Base-by-base conservation (phyloP, 1,284 basidiomycete species). In the Cystobasidiaceae sp. region DNA sequence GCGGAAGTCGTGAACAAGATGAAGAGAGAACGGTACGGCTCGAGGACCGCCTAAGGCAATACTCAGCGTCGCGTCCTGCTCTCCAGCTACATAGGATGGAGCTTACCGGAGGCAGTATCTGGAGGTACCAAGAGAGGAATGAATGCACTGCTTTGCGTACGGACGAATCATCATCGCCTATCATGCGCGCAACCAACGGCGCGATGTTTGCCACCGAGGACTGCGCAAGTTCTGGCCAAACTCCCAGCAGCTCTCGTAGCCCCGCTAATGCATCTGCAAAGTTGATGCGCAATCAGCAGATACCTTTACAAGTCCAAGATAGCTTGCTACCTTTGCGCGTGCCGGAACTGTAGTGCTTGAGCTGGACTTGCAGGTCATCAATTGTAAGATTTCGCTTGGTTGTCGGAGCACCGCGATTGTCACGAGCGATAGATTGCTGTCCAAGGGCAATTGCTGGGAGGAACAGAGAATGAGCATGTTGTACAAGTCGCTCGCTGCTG, bases 1-100 rank as follows among this genome's bases (percentile, higher is more conserved):
- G 91, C 91, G 3, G 93, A 94, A 1, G 90, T 86, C 0, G 86
- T 85, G 76, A 92, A 96, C 13, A 97, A 83, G 17, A 94, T 80
- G 1, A 96, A 50, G 49, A 62, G 34, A 21, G 60, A 62, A 52
- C 54, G 60, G 41, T 62, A 49, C 6, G 60, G 60, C 27, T 52
- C 34, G 2, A 62, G 28, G 15, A 62, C 32, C 17, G 46, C 39
- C 60, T 62, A 23, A 32, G 19, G 27, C 11, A n/a, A 30, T 57
- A 51, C 27, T 59, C 17, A 50, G 25, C n/a, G n/a, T n/a, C n/a
- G n/a, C n/a, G n/a, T n/a, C n/a, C 5, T 23, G n/a, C 25, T 25
- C 5, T 33, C 17, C 25, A 11, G 21, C 19, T n/a, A 19, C 19
- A 11, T n/a, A n/a, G n/a, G n/a, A 25, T 4, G 30, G 2, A 69